Conservation (phyloP, 2,329 filamentous ascomycete species). For the Alternaria incomplexa region DNA sequence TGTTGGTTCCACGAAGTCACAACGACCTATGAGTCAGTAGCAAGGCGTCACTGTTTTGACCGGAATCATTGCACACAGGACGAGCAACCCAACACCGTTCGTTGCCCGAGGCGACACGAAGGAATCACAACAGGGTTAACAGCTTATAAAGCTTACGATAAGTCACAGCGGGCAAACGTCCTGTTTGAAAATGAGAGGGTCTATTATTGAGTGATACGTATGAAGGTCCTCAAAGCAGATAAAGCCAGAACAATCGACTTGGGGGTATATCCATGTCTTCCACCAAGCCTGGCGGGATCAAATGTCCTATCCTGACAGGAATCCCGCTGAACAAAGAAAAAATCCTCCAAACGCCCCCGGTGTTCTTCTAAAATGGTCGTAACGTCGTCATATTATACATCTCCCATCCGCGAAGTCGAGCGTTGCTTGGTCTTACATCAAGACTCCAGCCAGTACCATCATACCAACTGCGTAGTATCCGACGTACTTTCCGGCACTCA, state of each 20-base stretch:
- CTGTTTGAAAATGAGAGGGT: not conserved
- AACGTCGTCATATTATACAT: constrained; percentile 4
- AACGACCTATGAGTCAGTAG: not conserved
- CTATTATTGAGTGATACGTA: not conserved
- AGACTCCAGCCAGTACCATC: constrained; percentile 42
- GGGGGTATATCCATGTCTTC: not conserved
- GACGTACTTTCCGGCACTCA: constrained; percentile 35
- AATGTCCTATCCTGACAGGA: not conserved
- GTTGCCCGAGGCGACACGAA: not conserved
- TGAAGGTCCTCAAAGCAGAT: not conserved
- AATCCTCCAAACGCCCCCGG: not conserved
- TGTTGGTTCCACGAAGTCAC: not conserved
- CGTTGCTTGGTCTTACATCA: constrained; percentile 3
- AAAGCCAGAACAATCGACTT: not conserved
- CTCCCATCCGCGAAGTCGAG: not conserved
- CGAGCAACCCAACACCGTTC: not conserved
- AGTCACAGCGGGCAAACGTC: not conserved
- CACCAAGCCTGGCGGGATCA: not conserved
- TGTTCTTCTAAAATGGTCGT: not conserved
- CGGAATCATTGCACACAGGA: not conserved
- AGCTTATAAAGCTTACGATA: not conserved
- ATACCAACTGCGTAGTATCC: constrained; percentile 50
- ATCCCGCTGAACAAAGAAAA: not conserved
- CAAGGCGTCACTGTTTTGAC: not conserved
- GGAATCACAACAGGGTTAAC: not conserved